phyloP scores from a whole-genome alignment of 345 rosid species.

The Populus pruinosa region DNA sequence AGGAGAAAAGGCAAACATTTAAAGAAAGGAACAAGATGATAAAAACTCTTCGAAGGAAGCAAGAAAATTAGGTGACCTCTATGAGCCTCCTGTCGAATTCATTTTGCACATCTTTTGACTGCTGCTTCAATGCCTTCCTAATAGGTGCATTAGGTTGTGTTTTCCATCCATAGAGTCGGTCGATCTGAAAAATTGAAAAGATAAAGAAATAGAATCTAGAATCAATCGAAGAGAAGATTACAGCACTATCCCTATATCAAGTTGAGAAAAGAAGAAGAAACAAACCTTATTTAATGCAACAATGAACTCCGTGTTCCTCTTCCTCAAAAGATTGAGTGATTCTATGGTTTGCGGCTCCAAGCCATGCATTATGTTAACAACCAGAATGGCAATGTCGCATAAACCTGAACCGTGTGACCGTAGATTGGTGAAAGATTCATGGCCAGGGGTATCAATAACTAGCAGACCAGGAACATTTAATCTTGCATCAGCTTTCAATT shows the following conservation, averaged over 20 bases:
- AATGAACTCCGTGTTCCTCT: conserved; percentile 84
- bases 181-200: conserved; percentile 54
- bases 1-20: conserved; percentile 4
- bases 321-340: conserved; percentile 78
- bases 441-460: conserved; percentile 99
- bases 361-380: conserved; percentile 93
- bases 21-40: not conserved
- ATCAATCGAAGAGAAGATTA: not conserved
- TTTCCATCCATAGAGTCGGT: conserved; percentile 92
- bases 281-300: conserved; percentile 87
- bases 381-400: conserved; percentile 95
- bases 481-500: conserved; percentile 86
- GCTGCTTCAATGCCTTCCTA: conserved; percentile 61
- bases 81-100: conserved; percentile 71
- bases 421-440: conserved; percentile 85
- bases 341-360: conserved; percentile 91
- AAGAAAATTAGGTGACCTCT: conserved; percentile 34
- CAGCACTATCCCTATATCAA: not conserved
- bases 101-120: conserved; percentile 55
- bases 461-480: conserved; percentile 89
- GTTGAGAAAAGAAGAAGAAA: not conserved
- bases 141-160: conserved; percentile 72
- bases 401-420: conserved; percentile 89
- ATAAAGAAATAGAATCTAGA: not conserved
- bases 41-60: not conserved